Evolutionary conservation across 108 stramenopile species (phyloP), one percentile per base, ranked within the genome.

Genomic region (Nitzschia sp.): DNA sequence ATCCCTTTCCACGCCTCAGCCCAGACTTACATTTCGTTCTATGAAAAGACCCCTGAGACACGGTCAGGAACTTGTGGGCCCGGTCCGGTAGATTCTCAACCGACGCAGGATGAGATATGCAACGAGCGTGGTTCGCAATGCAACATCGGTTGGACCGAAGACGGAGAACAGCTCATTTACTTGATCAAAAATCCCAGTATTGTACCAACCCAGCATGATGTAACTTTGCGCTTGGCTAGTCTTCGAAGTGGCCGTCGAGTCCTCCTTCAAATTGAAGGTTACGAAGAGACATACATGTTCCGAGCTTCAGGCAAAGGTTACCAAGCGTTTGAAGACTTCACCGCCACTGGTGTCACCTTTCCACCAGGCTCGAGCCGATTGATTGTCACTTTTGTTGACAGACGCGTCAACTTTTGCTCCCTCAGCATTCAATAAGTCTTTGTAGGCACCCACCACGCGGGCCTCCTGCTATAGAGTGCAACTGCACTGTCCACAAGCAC

Each of bases 81-180:
- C 21, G 49, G 49, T n/a, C 17, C 49, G 18, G 49, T 51, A 4
- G 49, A 51, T 23, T 51, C 49, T 21, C 19, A 51, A 19, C 21
- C 49, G 4, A 51, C 49, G 4, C 11, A 23, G 5, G 49, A 51
- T 19, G 4, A 51, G 21, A 51, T 19, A 4, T 51, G 49, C 49
- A 51, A 21, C 21, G 49, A 51, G 4, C 49, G 49, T 19, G 49
- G 49, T 51, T 51, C 49, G 18, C 13, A 51, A 21, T 51, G 49
- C 49, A 51, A 51, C n/a, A 51, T 51, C n/a, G 49, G 49, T 21
- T 51, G 49, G 49, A 51, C 49, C 21, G 49, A 51, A 51, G 49
- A 9, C 49, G 49, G 49, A 19, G 49, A 51, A 51, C 21, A 51
- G 18, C 18, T 51, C n/a, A 51, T 51, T 19, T 51, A 51, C n/a